Conservation (phyloP, 2,329 filamentous ascomycete species). For the Rutstroemia sp. region DNA sequence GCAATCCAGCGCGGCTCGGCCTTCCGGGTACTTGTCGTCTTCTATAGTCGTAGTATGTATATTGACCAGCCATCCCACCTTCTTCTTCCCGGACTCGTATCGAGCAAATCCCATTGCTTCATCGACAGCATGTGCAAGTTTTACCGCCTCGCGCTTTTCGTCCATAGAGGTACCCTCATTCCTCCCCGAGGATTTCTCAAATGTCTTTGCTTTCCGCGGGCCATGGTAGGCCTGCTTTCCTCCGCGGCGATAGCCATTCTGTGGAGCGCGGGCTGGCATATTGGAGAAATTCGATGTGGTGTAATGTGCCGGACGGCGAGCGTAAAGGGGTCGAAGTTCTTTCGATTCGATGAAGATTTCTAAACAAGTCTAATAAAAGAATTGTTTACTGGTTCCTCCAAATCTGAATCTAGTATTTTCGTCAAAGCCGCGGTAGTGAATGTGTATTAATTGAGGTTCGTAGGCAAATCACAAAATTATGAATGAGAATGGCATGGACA, state of each 20-base stretch:
- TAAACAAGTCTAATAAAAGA: slow-evolving; percentile 26
- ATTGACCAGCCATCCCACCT: slow-evolving; percentile 89
- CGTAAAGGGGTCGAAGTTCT: neutral
- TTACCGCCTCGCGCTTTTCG: slow-evolving; percentile 83
- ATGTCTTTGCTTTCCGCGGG: slow-evolving; percentile 61
- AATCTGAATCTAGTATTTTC: neutral
- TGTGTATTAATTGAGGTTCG: neutral
- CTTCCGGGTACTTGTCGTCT: slow-evolving; percentile 75
- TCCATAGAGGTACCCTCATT: slow-evolving; percentile 84
- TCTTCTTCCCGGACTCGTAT: slow-evolving; percentile 78
- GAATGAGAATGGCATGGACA: neutral
- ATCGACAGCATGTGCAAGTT: slow-evolving; percentile 82
- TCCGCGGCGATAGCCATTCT: slow-evolving; percentile 60
- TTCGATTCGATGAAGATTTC: slow-evolving; percentile 6
- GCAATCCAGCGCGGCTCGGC: slow-evolving; percentile 85
- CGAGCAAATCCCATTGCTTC: slow-evolving; percentile 90
- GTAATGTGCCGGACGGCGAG: neutral
- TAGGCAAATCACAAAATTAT: slow-evolving; percentile 6
- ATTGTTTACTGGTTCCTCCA: slow-evolving; percentile 10
- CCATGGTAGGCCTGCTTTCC: slow-evolving; percentile 66
- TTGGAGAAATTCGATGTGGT: slow-evolving; percentile 6
- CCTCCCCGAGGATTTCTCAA: slow-evolving; percentile 67
- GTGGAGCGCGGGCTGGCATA: slow-evolving; percentile 56
- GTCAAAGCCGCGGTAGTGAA: neutral
- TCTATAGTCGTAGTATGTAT: slow-evolving; percentile 83